Evolutionary conservation across 1,284 basidiomycete genomes (phyloP).

Genomic region (Cryptococcus sp.): DNA sequence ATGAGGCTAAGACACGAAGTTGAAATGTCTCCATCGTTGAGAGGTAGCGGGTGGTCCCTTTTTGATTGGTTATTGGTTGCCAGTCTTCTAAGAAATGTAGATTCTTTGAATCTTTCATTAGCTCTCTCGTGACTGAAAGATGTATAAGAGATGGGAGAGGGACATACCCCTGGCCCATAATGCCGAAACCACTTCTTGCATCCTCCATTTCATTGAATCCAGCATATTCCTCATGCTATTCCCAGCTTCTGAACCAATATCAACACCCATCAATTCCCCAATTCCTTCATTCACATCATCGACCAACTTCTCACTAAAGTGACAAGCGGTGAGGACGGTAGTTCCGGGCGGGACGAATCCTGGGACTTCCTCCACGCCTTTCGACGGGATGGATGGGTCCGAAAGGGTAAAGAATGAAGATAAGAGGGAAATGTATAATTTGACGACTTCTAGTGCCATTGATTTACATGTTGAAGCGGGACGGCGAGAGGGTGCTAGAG

Average conservation of each 20-base stretch:
- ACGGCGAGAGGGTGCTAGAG: constrained; percentile 50
- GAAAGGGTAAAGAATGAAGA: constrained; percentile 89
- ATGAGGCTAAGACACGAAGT: constrained; percentile 68
- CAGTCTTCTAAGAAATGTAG: constrained; percentile 86
- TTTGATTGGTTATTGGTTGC: constrained; percentile 56
- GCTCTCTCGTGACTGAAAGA: not conserved
- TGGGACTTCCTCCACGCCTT: constrained; percentile 55
- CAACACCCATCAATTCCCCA: constrained; percentile 73
- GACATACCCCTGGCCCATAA: constrained; percentile 75
- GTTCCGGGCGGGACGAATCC: constrained; percentile 69
- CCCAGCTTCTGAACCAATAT: constrained; percentile 70
- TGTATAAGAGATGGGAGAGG: not conserved
- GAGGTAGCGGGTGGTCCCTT: constrained; percentile 56
- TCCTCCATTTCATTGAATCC: constrained; percentile 80
- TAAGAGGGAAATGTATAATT: constrained; percentile 77
- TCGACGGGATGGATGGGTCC: constrained; percentile 59
- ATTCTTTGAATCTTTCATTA: constrained; percentile 66
- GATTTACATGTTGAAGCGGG: constrained; percentile 78
- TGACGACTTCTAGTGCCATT: constrained; percentile 88
- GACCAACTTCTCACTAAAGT: constrained; percentile 74
- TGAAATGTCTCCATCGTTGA: constrained; percentile 77
- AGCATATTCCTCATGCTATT: constrained; percentile 67
- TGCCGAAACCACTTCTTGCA: constrained; percentile 73
- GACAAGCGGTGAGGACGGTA: constrained; percentile 75
- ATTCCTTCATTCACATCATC: constrained; percentile 80